Evolutionary conservation across 257 asterid genomes (phyloP), one percentile per base, ranked within the genome.

Genomic region (Scutellaria galericulata): DNA sequence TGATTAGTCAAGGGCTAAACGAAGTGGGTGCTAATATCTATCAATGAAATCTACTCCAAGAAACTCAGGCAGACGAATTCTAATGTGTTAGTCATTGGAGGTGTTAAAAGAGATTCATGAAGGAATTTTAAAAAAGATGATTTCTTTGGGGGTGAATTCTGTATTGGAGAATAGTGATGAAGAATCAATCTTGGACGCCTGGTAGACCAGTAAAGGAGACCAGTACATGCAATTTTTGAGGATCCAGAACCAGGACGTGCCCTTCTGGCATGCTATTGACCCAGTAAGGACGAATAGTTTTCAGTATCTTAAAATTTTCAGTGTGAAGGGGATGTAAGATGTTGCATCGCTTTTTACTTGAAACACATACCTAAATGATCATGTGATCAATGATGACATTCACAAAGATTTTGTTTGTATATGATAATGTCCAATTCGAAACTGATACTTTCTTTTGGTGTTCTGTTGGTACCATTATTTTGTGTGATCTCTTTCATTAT

Each of bases 21-120:
- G 37, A 24, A 11, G 62, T 56, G 5, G 41, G 8, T 31, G 37
- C 37, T 31, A 56, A 56, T 11, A 24, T 56, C 46, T 11, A 58
- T 9, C 46, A 12, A 61, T 37, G 44, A 8, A 53, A 10, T 12
- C 53, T 24, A 9, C 7, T 45, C 37, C 41, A 9, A 27, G 50
- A 13, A 66, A 66, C 60, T 37, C 63, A 68, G n/a, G 66, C 56
- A 42, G 56, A 15, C 10, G 20, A n/a, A 2, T 22, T 55, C 7
- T 65, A 11, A 8, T 42, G 1, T 4, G 37, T 15, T 42, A 18
- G 68, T 42, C 9, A 6, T 47, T 47, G 12, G 51, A 46, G 51
- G 51, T 46, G 51, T 46, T 46, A 53, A 7, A 53, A 18, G 35
- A 53, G 59, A 20, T 2, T 3, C 1, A n/a, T 53, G 60, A 9